phyloP scores from a whole-genome alignment of 2,329 filamentous ascomycete genomes.

The Diaporthe vaccinii region DNA sequence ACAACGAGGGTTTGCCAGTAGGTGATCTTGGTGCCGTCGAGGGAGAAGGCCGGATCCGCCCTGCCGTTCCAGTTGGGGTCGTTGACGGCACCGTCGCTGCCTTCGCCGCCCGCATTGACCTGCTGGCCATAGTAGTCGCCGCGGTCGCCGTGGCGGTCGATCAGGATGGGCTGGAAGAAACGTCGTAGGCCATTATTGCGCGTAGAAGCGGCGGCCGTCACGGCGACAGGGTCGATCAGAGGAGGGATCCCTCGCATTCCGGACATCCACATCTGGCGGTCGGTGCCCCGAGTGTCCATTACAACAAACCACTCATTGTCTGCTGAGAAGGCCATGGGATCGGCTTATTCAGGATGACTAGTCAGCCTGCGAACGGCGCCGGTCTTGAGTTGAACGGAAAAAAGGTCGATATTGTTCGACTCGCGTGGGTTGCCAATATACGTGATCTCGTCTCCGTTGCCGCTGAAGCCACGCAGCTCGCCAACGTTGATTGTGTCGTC shows the following conservation, averaged over 20 bases:
- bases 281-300: slow-evolving; percentile 57
- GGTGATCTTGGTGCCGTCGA: slow-evolving; percentile 57
- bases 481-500: slow-evolving; percentile 53
- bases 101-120: slow-evolving; percentile 55
- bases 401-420: slow-evolving; percentile 60
- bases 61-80: slow-evolving; percentile 63
- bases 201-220: slow-evolving; percentile 52
- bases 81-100: slow-evolving; percentile 53
- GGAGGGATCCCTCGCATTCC: slow-evolving; percentile 58
- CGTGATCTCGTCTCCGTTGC: slow-evolving; percentile 55
- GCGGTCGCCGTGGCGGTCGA: slow-evolving; percentile 60
- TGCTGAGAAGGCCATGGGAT: slow-evolving; percentile 57
- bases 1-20: slow-evolving; percentile 57
- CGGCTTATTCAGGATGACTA: slow-evolving; percentile 58
- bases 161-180: slow-evolving; percentile 61
- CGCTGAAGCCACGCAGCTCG: slow-evolving; percentile 60
- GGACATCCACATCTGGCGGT: slow-evolving; percentile 56
- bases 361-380: slow-evolving; percentile 58
- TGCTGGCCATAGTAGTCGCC: slow-evolving; percentile 59
- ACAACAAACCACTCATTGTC: slow-evolving; percentile 59
- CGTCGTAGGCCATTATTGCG: slow-evolving; percentile 60
- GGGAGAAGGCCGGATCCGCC: slow-evolving; percentile 59
- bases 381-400: slow-evolving; percentile 55
- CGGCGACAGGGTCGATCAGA: slow-evolving; percentile 53
- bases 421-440: slow-evolving; percentile 57